A percentile compares a stretch with the other conserved stretches of the same genome.
phyloP scores from a whole-genome alignment of 2,329 filamentous ascomycete species.

The Arthrobotrys iridis region DNA sequence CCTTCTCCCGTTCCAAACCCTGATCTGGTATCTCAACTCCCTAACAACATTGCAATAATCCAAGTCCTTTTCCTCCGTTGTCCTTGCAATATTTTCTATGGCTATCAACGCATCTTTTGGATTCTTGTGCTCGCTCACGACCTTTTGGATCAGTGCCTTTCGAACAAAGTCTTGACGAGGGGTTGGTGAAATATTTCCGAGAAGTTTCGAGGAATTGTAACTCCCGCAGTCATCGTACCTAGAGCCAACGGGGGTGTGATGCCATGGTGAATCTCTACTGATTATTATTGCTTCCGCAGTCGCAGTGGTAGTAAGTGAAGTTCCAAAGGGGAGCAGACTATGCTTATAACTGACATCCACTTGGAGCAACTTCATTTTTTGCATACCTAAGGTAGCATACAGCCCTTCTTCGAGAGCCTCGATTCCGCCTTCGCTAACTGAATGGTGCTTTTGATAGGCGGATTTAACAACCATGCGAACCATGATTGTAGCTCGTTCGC shows the following conservation, averaged over 20 bases:
- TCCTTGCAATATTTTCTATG: conserved; percentile 17
- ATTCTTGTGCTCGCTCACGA: conserved; percentile 31
- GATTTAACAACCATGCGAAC: conserved; percentile 24
- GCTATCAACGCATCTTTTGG: conserved; percentile 39
- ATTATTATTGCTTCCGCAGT: conserved; percentile 9
- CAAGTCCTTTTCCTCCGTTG: conserved; percentile 40
- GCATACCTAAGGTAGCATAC: conserved; percentile 35
- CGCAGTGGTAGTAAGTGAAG: background rate
- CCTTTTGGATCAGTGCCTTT: conserved; percentile 45
- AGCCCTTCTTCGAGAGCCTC: conserved; percentile 34
- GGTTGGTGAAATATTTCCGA: background rate
- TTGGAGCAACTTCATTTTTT: conserved; percentile 13
- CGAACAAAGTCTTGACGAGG: conserved; percentile 24
- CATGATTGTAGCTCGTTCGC: conserved; percentile 36
- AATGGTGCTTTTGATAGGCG: background rate
- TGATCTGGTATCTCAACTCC: conserved; percentile 48
- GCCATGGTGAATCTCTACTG: conserved; percentile 11
- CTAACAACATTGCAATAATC: conserved; percentile 46
- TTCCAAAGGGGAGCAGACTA: conserved; percentile 19
- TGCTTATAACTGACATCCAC: conserved; percentile 32
- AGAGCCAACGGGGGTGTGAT: background rate
- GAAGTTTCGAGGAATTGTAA: background rate
- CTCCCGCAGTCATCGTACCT: background rate
- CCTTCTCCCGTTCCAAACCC: conserved; percentile 28
- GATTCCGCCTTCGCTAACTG: background rate